phyloP scores from a whole-genome alignment of 768 basidiomycete genomes.

The Auriculariales sp. region DNA sequence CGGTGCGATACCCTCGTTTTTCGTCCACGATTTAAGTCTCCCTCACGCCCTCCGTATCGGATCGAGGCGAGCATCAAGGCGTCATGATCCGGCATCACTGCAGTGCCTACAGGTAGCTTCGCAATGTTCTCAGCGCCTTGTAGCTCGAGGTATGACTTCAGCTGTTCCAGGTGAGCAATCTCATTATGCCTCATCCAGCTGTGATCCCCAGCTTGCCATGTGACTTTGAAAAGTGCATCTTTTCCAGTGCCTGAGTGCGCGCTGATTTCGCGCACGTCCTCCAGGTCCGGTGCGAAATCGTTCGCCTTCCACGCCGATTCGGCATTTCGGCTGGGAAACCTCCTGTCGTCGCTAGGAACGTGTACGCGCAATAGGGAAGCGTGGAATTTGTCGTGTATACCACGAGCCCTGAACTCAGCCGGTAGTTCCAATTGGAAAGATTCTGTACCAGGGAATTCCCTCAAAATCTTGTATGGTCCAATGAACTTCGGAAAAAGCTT shows the following conservation, averaged over 20 bases:
- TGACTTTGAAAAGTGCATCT: conserved; percentile 10
- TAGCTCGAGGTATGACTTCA: conserved; percentile 10
- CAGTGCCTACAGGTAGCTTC: background rate
- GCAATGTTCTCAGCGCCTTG: background rate
- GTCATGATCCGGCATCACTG: background rate
- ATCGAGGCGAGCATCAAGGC: background rate
- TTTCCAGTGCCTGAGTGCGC: conserved; percentile 8
- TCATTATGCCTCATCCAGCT: conserved; percentile 10
- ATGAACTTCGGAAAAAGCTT: conserved; percentile 16
- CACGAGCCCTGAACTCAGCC: conserved; percentile 5
- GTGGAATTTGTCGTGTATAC: conserved; percentile 9
- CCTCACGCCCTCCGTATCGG: no score
- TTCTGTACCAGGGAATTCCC: background rate
- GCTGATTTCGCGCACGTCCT: conserved; percentile 5
- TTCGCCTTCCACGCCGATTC: conserved; percentile 9
- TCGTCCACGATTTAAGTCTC: no score
- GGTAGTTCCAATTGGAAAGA: conserved; percentile 7
- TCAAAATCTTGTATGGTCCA: conserved; percentile 12
- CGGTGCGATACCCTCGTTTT: no score
- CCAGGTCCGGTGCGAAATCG: conserved; percentile 7
- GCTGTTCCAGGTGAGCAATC: conserved; percentile 6
- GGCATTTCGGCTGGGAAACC: conserved; percentile 12
- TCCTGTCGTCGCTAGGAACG: conserved; percentile 14
- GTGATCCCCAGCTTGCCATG: conserved; percentile 12
- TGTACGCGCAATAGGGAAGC: conserved; percentile 10